phyloP scores from a whole-genome alignment of 1,139 yeast genomes.

The Chernovozyma sophiae-reginae region DNA sequence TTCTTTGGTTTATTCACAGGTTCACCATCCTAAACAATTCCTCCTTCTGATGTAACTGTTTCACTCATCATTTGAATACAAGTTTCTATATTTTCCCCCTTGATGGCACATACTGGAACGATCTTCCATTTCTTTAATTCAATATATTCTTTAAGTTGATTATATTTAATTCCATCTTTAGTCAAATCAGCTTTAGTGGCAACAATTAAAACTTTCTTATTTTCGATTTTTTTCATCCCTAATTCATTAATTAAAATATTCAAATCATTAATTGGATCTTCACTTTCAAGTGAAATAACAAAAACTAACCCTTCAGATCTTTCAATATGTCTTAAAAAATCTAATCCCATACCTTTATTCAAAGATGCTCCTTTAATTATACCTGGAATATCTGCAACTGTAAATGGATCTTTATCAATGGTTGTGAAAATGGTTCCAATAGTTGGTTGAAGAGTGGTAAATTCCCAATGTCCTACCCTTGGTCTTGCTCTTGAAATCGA shows the following conservation, averaged over 20 bases:
- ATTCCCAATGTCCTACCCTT: conserved; percentile 94
- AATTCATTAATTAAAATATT: conserved; percentile 61
- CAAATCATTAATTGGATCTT: conserved; percentile 63
- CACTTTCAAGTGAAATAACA: conserved; percentile 70
- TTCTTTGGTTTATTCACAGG: no score
- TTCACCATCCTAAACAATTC: background rate
- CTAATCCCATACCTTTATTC: conserved; percentile 90
- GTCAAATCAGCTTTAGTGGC: conserved; percentile 89
- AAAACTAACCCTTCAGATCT: conserved; percentile 86
- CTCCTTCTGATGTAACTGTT: conserved; percentile 29
- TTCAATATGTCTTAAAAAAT: conserved; percentile 86
- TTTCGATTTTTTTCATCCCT: conserved; percentile 55
- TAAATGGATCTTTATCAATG: conserved; percentile 68
- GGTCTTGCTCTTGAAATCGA: conserved; percentile 93
- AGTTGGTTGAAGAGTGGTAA: conserved; percentile 88
- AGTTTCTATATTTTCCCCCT: conserved; percentile 65
- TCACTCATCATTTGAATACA: conserved; percentile 71
- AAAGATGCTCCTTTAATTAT: conserved; percentile 82
- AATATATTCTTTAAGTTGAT: conserved; percentile 39
- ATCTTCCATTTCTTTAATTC: conserved; percentile 53
- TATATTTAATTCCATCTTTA: conserved; percentile 44
- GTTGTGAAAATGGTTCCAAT: conserved; percentile 79
- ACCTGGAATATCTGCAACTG: conserved; percentile 98
- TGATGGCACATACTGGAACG: conserved; percentile 80
- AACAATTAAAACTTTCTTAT: conserved; percentile 66